Conservation (phyloP, 208 protist species). For the Wallacemonas sp. region DNA sequence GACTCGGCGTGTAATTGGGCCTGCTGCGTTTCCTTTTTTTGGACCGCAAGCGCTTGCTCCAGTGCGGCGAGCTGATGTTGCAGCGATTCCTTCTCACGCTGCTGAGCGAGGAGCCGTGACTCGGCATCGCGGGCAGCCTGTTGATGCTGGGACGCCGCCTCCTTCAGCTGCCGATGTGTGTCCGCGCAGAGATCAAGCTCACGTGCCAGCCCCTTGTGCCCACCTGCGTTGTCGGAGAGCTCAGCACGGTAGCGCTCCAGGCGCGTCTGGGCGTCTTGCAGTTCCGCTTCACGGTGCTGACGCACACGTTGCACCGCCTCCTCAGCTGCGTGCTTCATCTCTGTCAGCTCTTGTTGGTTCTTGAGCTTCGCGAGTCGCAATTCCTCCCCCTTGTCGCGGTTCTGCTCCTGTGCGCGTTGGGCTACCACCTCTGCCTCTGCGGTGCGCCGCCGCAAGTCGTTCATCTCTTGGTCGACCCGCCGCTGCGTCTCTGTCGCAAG, state of each 20-base stretch:
- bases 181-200: constrained; percentile 41
- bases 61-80: constrained; percentile 20
- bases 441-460: constrained; percentile 22
- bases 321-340: constrained; percentile 33
- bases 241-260: constrained; percentile 45
- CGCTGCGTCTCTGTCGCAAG: constrained; percentile 34
- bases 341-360: constrained; percentile 47
- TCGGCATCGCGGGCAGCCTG: constrained; percentile 15
- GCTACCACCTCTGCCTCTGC: constrained; percentile 33
- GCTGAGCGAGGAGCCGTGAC: constrained; percentile 14
- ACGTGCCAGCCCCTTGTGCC: constrained; percentile 40
- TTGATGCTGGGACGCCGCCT: constrained; percentile 16
- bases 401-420: constrained; percentile 38
- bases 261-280: constrained; percentile 44
- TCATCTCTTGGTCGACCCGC: constrained; percentile 35
- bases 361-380: constrained; percentile 26
- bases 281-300: constrained; percentile 35
- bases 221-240: constrained; percentile 44
- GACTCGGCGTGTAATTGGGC: neutral
- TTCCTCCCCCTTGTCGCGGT: constrained; percentile 60
- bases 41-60: neutral
- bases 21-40: neutral
- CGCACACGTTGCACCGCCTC: constrained; percentile 34
- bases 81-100: constrained; percentile 21
- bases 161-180: constrained; percentile 26